These are phyloP conservation scores for Zymoseptoria tritici DNA, from an alignment of 2,329 filamentous ascomycete genomes.

Conservation along the genomic window DNA sequence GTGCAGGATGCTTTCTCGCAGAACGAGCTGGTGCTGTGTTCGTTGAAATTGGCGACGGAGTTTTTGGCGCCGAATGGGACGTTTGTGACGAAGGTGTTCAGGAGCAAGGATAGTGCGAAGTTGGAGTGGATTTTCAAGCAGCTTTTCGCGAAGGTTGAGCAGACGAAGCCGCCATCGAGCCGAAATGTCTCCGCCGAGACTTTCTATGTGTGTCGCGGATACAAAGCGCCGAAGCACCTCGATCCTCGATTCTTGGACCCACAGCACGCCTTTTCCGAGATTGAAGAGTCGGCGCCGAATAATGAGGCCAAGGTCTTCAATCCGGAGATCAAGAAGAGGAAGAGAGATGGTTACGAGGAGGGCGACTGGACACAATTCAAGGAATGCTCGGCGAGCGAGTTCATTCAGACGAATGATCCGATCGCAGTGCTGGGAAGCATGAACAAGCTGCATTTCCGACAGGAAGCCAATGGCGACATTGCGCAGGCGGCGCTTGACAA, in stretches of 20 bases:
- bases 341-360: constrained; percentile 95
- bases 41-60: constrained; percentile 88
- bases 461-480: constrained; percentile 67
- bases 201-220: constrained; percentile 93
- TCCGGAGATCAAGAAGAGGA: constrained; percentile 92
- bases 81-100: constrained; percentile 96
- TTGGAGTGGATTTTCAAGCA: constrained; percentile 97
- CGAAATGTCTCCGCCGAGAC: constrained; percentile 97
- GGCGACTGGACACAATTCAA: constrained; percentile 91
- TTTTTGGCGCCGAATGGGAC: constrained; percentile 83
- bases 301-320: constrained; percentile 98
- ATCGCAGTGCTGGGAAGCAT: constrained; percentile 82
- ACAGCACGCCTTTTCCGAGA: constrained; percentile 81
- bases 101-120: constrained; percentile 94
- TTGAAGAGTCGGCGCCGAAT: constrained; percentile 78
- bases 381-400: constrained; percentile 79
- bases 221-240: constrained; percentile 87
- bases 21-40: constrained; percentile 82
- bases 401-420: constrained; percentile 87
- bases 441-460: constrained; percentile 77
- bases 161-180: constrained; percentile 92
- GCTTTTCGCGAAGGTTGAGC: constrained; percentile 88
- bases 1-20: constrained; percentile 97
- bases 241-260: constrained; percentile 91
- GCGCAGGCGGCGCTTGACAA: constrained; percentile 79